Evolutionary conservation across 148 eudicot genomes (phyloP).

Genomic region (Heliosperma pusillum): DNA sequence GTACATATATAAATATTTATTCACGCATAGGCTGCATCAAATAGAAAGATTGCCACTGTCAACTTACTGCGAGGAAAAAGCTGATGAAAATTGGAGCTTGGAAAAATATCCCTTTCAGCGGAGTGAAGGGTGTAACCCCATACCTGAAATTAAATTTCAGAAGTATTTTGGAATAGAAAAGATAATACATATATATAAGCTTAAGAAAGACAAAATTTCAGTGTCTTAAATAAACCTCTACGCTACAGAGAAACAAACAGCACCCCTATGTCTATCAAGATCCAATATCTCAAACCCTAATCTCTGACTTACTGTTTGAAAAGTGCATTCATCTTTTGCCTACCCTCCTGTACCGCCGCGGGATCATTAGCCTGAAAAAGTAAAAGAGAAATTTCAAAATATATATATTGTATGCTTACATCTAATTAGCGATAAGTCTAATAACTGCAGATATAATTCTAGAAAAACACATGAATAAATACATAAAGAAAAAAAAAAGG

Average conservation of each 20-base stretch:
- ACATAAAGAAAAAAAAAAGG: too few species aligned
- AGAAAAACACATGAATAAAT: neutral
- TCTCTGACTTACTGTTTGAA: neutral
- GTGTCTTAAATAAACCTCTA: too few species aligned
- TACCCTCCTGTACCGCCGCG: neutral
- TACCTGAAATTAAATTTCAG: conserved; percentile 36
- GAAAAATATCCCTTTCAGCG: conserved; percentile 74
- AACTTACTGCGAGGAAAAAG: conserved; percentile 94
- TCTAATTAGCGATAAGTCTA: neutral
- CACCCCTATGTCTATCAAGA: neutral
- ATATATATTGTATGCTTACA: neutral
- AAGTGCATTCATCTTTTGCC: conserved; percentile 1
- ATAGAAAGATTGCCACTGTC: conserved; percentile 9
- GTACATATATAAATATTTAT: neutral
- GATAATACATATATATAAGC: too few species aligned
- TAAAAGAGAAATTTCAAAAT: neutral
- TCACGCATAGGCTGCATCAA: conserved; percentile 9
- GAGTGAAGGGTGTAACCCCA: conserved; percentile 83
- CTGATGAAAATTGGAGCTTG: conserved; percentile 86
- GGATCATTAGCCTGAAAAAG: neutral
- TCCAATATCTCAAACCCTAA: neutral
- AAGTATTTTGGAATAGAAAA: neutral
- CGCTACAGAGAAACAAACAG: neutral
- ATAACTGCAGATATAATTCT: neutral
- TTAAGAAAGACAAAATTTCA: too few species aligned